A percentile compares a stretch with the other conserved stretches of the same genome.
Evolutionary conservation across 2,329 filamentous ascomycete genomes (phyloP).

Genomic region (Aotearoamyces nothofagi): DNA sequence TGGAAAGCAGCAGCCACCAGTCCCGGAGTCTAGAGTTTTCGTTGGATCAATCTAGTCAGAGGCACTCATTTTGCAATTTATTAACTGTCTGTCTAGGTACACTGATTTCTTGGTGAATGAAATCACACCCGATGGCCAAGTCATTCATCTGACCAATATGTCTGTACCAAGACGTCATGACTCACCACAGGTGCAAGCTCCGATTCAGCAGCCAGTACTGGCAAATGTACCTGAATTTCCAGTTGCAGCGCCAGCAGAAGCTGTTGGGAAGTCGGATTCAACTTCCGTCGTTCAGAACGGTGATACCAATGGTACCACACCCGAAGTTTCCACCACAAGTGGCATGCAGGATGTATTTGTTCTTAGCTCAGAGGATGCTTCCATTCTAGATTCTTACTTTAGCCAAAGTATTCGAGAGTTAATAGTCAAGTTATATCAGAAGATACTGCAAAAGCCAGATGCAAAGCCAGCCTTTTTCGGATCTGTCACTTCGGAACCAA

Average conservation of each 20-base stretch:
- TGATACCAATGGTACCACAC: neutral
- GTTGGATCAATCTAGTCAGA: no score
- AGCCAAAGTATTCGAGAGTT: constrained; percentile 30
- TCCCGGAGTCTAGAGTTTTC: no score
- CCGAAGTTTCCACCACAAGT: neutral
- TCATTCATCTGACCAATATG: constrained; percentile 39
- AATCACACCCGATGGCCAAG: constrained; percentile 45
- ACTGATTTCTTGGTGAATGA: constrained; percentile 66
- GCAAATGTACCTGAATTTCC: neutral
- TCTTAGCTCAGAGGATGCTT: constrained; percentile 27
- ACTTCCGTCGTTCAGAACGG: neutral
- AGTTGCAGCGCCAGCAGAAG: no score
- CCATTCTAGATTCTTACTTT: constrained; percentile 29
- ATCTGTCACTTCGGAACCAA: constrained; percentile 32
- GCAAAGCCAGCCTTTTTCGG: constrained; percentile 40
- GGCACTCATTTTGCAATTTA: no score
- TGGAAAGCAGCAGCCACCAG: no score
- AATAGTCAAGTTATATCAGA: constrained; percentile 38
- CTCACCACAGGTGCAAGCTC: neutral
- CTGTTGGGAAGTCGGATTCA: no score
- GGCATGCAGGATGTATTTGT: no score
- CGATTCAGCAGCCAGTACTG: neutral
- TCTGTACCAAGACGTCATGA: constrained; percentile 1
- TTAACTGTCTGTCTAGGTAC: constrained; percentile 42
- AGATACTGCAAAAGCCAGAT: constrained; percentile 34